Evolutionary conservation across 768 basidiomycete genomes (phyloP), one percentile per base, ranked within the genome.

Genomic region (Rhizopogon rudus): DNA sequence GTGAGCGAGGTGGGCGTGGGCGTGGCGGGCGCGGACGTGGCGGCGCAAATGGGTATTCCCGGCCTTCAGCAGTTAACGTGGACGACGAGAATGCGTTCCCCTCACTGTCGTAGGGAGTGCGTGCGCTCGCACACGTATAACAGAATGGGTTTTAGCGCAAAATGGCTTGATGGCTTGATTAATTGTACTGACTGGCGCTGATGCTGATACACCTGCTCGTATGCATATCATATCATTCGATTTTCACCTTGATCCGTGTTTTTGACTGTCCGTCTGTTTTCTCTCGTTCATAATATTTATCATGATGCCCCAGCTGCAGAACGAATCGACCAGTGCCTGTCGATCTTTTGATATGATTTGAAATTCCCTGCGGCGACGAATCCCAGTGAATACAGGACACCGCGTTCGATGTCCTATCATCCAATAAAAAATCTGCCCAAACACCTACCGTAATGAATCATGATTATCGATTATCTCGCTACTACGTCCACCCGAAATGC

Each of bases 21-120:
- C 75, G 76, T 50, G 79, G 78, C 55, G 70, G 76, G 51, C 74
- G 77, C 50, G 78, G 75, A 54, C 70, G 70, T 41, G 80, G 80
- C 57, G 70, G 72, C 50, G 54, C 67, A 54, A 73, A 75, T 57
- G 76, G 75, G 60, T 16, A 50, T 28, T 62, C 66, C 57, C 49
- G 65, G 46, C 57, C 73, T 41, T 59, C 74, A 44, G 53, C 63
- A 57, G 75, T 93, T 72, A 80, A 87, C 67, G 88, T 94, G 60
- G 86, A 85, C 64, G 93, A 97, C 71, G 78, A 91, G 72, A 75
- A 74, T 28, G 93, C 91, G 57, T 97, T 97, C 85, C 93, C 93
- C 44, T 91, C 93, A 61, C 81, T 97, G 61, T 80, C 88, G 58
- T 81, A 70, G 54, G 42, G 22, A 58, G 61, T 57, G 9, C 41